Base-by-base conservation (phyloP, 768 basidiomycete genomes). In the Lactifluus rugatus region DNA sequence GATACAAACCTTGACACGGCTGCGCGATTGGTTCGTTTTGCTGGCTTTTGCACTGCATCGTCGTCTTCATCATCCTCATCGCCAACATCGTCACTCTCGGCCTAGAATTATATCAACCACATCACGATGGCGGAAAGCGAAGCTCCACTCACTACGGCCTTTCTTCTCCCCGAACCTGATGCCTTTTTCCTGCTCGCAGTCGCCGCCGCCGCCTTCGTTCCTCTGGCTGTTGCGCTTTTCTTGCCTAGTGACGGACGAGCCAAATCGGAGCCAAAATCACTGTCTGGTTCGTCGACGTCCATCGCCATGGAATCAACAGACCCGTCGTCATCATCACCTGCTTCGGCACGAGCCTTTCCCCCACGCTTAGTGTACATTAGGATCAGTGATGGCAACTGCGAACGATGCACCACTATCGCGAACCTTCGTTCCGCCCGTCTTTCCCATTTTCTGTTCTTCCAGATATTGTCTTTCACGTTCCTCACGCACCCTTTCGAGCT, bases 251-350 rank as follows among this genome's bases (percentile, higher is more conserved):
- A 52, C 9, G 66, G 45, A 23, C 64, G 66, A 37, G 54, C 58
- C 7, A 55, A 56, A 11, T 67, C 63, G 17, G 63, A 66, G 14
- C 61, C 68, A 26, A 62, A 65, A 23, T 65, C 65, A 26, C 64
- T 64, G 9, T 66, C 69, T 60, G 44, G 54, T 11, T 49, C 54
- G 47, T 87, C 86, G 47, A 89, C 69, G 48, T 92, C 86, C 80
- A 87, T 84, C 73, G 77, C 73, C 86, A 89, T 89, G 3, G 86
- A 89, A 66, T 90, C 89, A 14, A 70, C 68, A 0, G 76, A 79
- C 23, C 66, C 73, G 14, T 63, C 76, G 34, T 84, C 85, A 2
- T 79, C 84, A 2, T 78, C 78, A 23, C 77, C 77, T 2, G 65
- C 75, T 9, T 73, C 75, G 10, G 72, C 76, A 66, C 77, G 80